Evolutionary conservation across 208 protist species (phyloP).

Genomic region (Leishmania martiniquensis): DNA sequence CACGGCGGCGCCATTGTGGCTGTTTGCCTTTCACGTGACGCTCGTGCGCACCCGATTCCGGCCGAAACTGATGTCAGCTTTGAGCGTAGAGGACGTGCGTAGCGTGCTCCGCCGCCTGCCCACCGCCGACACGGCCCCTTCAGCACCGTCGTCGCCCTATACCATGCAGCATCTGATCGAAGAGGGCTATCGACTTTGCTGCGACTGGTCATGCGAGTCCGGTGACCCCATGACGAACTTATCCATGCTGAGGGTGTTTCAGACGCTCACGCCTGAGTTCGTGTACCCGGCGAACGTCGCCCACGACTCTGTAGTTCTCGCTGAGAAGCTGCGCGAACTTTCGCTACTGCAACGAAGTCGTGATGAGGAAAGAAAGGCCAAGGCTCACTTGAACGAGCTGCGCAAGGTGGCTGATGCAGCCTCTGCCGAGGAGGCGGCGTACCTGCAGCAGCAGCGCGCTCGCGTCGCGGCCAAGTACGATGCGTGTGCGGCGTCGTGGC

Average conservation of each 20-base stretch:
- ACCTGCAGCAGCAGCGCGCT: conserved; percentile 65
- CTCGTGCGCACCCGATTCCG: conserved; percentile 36
- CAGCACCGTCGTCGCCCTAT: not conserved
- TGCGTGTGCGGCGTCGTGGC: conserved; percentile 44
- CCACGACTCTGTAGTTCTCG: conserved; percentile 46
- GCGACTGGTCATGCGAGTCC: conserved; percentile 11
- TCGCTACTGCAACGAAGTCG: conserved; percentile 38
- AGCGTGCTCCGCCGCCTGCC: conserved; percentile 40
- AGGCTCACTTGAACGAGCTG: conserved; percentile 32
- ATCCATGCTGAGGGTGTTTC: not conserved
- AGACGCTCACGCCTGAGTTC: conserved; percentile 16
- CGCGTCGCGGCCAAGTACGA: conserved; percentile 74
- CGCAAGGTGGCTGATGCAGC: conserved; percentile 33
- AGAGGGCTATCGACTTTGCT: conserved; percentile 47
- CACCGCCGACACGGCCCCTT: not conserved
- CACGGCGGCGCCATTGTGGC: conserved; percentile 71
- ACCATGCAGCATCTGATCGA: conserved; percentile 42
- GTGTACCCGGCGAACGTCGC: conserved; percentile 53
- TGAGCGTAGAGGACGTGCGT: conserved; percentile 47
- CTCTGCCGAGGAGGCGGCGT: conserved; percentile 42
- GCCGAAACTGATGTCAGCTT: conserved; percentile 35
- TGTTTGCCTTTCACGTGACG: conserved; percentile 79
- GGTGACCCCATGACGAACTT: not conserved
- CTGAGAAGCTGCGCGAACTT: conserved; percentile 52
- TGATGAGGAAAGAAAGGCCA: conserved; percentile 30